Evolutionary conservation across 306 rosid species (phyloP).

Genomic region (Inga laurina): DNA sequence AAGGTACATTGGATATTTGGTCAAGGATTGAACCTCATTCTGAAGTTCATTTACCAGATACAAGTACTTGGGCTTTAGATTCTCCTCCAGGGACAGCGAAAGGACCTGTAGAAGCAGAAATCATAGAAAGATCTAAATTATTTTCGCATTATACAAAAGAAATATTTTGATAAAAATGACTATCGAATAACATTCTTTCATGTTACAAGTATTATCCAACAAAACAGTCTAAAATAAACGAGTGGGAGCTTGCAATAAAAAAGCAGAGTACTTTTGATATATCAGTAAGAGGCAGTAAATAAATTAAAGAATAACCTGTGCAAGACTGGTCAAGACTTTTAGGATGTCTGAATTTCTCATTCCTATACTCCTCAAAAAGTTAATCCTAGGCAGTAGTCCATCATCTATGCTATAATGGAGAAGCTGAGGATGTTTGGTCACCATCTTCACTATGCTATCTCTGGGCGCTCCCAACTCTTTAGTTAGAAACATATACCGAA

Average conservation of each 20-base stretch:
- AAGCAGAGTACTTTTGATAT: not conserved
- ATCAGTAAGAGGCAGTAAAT: constrained; percentile 18
- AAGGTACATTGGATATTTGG: constrained; percentile 92
- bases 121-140: constrained; percentile 13
- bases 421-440: constrained; percentile 90
- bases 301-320: constrained; percentile 64
- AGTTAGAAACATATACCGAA: constrained; percentile 74
- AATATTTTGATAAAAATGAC: not conserved
- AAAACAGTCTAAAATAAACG: constrained; percentile 19
- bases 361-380: constrained; percentile 93
- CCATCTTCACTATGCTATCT: constrained; percentile 94
- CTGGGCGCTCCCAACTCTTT: constrained; percentile 92
- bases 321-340: constrained; percentile 87
- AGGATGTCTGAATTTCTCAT: constrained; percentile 84
- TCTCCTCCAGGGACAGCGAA: constrained; percentile 88
- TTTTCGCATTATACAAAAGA: constrained; percentile 12
- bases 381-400: constrained; percentile 91
- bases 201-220: not conserved
- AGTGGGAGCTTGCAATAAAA: not conserved
- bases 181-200: not conserved
- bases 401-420: constrained; percentile 94
- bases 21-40: constrained; percentile 88
- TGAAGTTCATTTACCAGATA: constrained; percentile 88
- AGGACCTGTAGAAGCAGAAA: constrained; percentile 64
- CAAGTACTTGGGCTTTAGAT: constrained; percentile 91